Evolutionary conservation across 257 asterid species (phyloP).

Genomic region (Thymus mandschuricus): DNA sequence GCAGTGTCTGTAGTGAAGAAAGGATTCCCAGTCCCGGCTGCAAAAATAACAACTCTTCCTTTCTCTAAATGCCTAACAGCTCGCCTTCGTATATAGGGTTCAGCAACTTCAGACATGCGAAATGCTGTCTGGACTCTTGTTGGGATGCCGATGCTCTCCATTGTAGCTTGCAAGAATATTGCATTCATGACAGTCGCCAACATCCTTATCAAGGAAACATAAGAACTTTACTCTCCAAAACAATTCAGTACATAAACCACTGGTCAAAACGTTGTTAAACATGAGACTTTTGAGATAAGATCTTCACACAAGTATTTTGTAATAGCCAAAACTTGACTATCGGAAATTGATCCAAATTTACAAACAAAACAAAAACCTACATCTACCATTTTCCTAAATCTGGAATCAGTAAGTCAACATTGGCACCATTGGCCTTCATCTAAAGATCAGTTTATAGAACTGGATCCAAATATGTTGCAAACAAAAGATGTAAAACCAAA

Average conservation of each 20-base stretch:
- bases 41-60: constrained; percentile 96
- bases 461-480: constrained; percentile 1
- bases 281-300: neutral
- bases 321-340: neutral
- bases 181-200: constrained; percentile 99
- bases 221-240: constrained; percentile 24
- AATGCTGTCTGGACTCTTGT: constrained; percentile 99
- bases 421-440: neutral
- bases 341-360: neutral
- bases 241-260: constrained; percentile 9
- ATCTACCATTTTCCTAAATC: neutral
- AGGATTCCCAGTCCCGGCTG: constrained; percentile 98
- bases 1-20: constrained; percentile 99
- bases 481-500: constrained; percentile 1
- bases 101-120: constrained; percentile 99
- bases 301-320: neutral
- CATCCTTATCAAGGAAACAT: constrained; percentile 61
- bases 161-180: constrained; percentile 90
- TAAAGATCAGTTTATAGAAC: neutral
- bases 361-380: neutral
- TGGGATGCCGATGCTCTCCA: constrained; percentile 98
- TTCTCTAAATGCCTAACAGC: constrained; percentile 97
- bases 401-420: neutral
- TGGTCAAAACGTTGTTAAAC: neutral
- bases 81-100: constrained; percentile 92